phyloP scores from a whole-genome alignment of 2,329 filamentous ascomycete species.

The Ophiostoma angusticollis region DNA sequence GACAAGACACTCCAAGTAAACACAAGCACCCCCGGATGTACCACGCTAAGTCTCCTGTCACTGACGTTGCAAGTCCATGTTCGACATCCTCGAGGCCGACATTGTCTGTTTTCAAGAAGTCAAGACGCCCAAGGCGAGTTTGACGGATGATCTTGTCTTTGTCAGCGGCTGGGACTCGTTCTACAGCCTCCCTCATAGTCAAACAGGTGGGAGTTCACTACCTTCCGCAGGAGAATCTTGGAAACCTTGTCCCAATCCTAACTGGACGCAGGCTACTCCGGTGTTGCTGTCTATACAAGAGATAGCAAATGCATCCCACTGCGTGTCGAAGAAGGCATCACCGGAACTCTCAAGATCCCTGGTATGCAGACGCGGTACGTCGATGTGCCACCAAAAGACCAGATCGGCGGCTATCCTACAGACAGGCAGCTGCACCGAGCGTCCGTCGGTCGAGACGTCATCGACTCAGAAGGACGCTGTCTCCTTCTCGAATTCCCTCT shows the following conservation, averaged over 20 bases:
- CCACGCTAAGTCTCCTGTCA: not conserved
- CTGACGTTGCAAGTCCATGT: conserved; percentile 57
- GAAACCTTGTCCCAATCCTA: conserved; percentile 1
- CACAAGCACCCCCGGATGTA: not conserved
- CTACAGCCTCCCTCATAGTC: conserved; percentile 84
- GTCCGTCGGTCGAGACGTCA: conserved; percentile 51
- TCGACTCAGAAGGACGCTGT: conserved; percentile 87
- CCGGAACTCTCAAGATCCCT: conserved; percentile 64
- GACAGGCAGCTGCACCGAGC: conserved; percentile 44
- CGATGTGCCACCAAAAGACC: conserved; percentile 57
- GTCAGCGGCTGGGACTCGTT: conserved; percentile 92
- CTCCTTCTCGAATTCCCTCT: conserved; percentile 86
- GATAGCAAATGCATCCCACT: conserved; percentile 75
- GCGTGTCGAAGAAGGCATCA: conserved; percentile 85
- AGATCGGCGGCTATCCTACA: conserved; percentile 81
- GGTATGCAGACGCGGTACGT: conserved; percentile 58
- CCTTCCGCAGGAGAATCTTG: too few relatives aligned
- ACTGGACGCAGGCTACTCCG: conserved; percentile 67
- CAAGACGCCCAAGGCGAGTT: conserved; percentile 88
- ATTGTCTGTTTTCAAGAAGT: conserved; percentile 92
- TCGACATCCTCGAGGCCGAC: conserved; percentile 81
- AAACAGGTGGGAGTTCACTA: conserved; percentile 74
- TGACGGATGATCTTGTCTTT: conserved; percentile 90
- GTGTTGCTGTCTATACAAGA: conserved; percentile 90
- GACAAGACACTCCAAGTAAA: conserved; percentile 54